Conservation (phyloP, 139 green algal species). For the Coccomyxa sp. region DNA sequence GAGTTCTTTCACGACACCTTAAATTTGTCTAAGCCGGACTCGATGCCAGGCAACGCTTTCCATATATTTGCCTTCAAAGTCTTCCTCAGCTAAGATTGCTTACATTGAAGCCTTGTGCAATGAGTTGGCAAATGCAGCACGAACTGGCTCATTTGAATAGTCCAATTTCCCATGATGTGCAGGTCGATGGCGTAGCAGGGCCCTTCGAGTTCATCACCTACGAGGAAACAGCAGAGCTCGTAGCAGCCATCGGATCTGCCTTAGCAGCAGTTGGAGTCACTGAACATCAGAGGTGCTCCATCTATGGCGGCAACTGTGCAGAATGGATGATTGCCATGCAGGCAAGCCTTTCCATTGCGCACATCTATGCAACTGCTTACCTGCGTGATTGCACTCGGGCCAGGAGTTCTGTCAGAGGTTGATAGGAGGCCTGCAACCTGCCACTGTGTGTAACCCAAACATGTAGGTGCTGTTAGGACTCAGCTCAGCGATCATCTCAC, state of each 20-base stretch:
- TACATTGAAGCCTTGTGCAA: too few species aligned
- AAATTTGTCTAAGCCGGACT: too few species aligned
- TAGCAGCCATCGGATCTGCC: conserved; percentile 30
- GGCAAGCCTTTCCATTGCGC: conserved; percentile 22
- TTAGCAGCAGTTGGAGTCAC: conserved; percentile 36
- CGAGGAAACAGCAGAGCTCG: conserved; percentile 21
- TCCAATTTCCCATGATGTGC: background rate
- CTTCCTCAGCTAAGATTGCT: too few species aligned
- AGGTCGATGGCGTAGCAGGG: conserved; percentile 22
- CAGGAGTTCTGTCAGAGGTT: background rate
- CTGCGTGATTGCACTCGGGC: background rate
- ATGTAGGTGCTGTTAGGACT: background rate
- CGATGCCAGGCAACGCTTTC: too few species aligned
- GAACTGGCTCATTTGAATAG: too few species aligned
- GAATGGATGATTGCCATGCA: conserved; percentile 95
- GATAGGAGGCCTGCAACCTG: background rate
- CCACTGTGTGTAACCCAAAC: background rate
- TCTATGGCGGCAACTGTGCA: conserved; percentile 80
- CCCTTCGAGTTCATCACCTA: conserved; percentile 53
- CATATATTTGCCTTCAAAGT: too few species aligned
- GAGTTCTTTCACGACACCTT: too few species aligned
- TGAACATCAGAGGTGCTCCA: conserved; percentile 35
- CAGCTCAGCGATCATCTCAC: background rate
- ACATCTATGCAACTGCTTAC: background rate
- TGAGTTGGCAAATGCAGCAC: too few species aligned